Conservation (phyloP, 1,284 basidiomycete genomes). For the Irpex sp. region DNA sequence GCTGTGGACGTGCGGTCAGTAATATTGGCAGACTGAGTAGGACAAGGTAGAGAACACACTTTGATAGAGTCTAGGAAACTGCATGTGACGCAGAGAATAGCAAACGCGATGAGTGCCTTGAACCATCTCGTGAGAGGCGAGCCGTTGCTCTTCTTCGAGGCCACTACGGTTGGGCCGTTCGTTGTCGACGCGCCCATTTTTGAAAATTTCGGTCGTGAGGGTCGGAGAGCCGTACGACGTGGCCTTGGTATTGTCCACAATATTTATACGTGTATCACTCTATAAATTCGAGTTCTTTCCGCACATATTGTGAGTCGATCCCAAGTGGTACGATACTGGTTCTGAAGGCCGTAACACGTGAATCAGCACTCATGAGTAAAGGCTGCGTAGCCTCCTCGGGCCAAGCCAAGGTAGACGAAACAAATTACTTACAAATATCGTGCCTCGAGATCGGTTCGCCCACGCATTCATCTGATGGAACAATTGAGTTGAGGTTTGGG, state of each 20-base stretch:
- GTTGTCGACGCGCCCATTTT: conserved; percentile 4
- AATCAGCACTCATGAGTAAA: conserved; percentile 9
- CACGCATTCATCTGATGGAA: too few relatives aligned
- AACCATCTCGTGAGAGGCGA: conserved; percentile 40
- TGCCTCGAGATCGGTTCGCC: too few relatives aligned
- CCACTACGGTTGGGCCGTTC: background rate
- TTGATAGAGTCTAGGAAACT: conserved; percentile 38
- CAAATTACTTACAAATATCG: too few relatives aligned
- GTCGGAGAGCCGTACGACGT: too few relatives aligned
- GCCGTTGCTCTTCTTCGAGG: background rate
- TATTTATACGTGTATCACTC: background rate
- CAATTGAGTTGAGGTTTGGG: too few relatives aligned
- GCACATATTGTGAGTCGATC: background rate
- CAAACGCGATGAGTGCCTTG: conserved; percentile 34
- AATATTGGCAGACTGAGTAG: background rate
- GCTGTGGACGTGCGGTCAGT: conserved; percentile 26
- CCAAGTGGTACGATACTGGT: conserved; percentile 6
- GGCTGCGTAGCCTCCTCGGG: too few relatives aligned
- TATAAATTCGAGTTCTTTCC: background rate
- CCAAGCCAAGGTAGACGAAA: too few relatives aligned
- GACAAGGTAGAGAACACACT: conserved; percentile 24
- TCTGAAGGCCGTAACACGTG: background rate
- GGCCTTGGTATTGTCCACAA: background rate
- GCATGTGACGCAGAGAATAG: conserved; percentile 39
- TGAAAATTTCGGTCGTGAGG: background rate